Base-by-base conservation (phyloP, 305 asterid species). In the Plantago lanceolata region DNA sequence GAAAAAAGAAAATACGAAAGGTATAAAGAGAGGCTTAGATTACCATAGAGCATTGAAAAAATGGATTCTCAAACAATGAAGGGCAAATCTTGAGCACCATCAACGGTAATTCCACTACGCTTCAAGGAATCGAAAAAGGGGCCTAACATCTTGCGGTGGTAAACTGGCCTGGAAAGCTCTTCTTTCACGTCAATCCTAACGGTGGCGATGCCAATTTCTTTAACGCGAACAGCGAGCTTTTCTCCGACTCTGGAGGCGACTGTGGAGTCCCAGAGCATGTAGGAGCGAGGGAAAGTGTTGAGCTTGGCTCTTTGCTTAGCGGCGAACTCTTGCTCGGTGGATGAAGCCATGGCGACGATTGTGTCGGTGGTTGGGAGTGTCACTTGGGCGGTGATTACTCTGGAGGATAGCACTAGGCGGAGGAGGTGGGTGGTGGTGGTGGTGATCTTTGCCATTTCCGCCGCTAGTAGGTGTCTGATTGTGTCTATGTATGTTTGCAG, bases 331-430 rank as follows among this genome's bases (percentile, higher is more conserved):
- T 82, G 86, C 61, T 85, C 97, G 61, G 81, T 31, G n/a, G 97
- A 87, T 24, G 97, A 81, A n/a, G 94, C 88, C 77, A 89, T 79
- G 66, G 91, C 89, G 49, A 85, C 35, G 62, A 89, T 87, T 51
- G 95, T 80, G 16, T 79, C 48, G 18, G 74, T 80, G 64, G 45
- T 63, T 35, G 75, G 68, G 72, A 70, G 64, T 17, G 88, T 83
- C 40, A 87, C 94, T 56, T 89, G 97, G 33, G 95, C 94, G 2
- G 86, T 85, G 71, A 89, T 63, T 75, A 73, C 85, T 43, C 97
- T 78, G 84, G 88, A 78, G 57, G 93, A 84, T 63, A 84, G 59
- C 18, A 79, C 68, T 16, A 89, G 20, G 0, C 85, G 90, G 74
- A 89, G 89, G 65, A 77, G 71, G 81, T 80, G 88, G 55, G 52